Evolutionary conservation across 495 filamentous ascomycete species (phyloP), one percentile per base, ranked within the genome.

Genomic region (Penicillium lividum): DNA sequence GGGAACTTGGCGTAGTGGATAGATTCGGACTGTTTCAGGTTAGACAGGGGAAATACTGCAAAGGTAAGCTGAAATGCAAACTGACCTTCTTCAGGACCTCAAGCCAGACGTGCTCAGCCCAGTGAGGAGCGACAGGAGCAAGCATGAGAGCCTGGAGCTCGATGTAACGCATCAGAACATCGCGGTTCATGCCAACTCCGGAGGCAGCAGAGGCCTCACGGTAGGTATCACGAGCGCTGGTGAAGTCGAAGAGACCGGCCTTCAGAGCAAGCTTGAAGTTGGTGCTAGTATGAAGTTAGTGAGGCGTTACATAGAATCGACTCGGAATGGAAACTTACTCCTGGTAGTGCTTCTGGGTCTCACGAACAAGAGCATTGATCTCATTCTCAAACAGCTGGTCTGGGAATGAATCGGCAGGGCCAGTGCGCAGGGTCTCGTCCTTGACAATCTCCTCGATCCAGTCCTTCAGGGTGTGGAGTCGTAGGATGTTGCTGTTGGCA

Each of bases 311-410:
- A 40, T 42, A 8, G 18, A 49, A 28, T 11, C 11, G 2, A 25
- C 6, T 25, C 29, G 3, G 27, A 33, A 46, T 33, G 10, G 0
- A 22, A 45, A 71, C 80, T 73, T 78, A 86, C 84, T 73, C 73
- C 62, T 87, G 82, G 79, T 96, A 98, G 64, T 93, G 82, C 63
- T 85, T 78, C 60, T 77, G 79, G 10, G 92, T 84, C 71, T 95
- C 88, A 40, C 80, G 79, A 18, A 91, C 87, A 10, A 97, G 80
- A n/a, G 78, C 76, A 70, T 94, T 93, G 79, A 99, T 83, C 74
- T 98, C 93, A 67, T 99, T 97, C 64, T 91, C 83, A 66, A 99
- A 99, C 27, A 97, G 77, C 53, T 85, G 80, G 69, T 98, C 94
- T 78, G 90, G 91, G 79, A 96, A 91, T 54, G 79, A 78, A 67